Base-by-base conservation (phyloP, 2,329 filamentous ascomycete genomes). In the Colletotrichum tabaci region DNA sequence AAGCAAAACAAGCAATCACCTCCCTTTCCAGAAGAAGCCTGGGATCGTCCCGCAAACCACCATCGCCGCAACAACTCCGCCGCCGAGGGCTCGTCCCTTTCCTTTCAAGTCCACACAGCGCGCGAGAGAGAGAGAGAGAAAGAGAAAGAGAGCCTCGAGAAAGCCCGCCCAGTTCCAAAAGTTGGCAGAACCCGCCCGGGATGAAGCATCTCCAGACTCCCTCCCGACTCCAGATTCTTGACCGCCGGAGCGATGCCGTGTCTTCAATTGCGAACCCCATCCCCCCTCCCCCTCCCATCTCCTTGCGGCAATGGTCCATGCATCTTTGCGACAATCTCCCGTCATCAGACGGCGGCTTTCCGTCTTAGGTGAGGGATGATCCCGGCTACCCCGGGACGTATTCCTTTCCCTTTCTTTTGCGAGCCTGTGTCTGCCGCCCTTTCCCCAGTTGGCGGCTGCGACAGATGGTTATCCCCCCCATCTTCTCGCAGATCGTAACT, bases 311-410 rank as follows among this genome's bases (percentile, higher is more conserved):
- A 6, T 16, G 30, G 26, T 8, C 57, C 57, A 63, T 58, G 65
- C 68, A 55, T 53, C 57, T 52, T 52, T 63, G 58, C 68, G 65
- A 64, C 58, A 49, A 60, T 68, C 58, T 67, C 68, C 58, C 68
- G 68, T 68, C 68, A 71, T 71, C 68, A 60, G 67, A 67, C 67
- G 67, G 67, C 10, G 30, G 30, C 30, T 30, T 55, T 58, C 52
- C 49, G 53, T 53, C 65, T 63, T 68, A n/a, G 49, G 50, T 30
- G 56, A 23, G 44, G 30, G 46, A 40, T 47, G 23, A 35, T 30
- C 61, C 50, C 50, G 49, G 26, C 30, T 35, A 40, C 38, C 21
- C 61, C 50, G 30, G 61, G 26, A 46, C 49, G 52, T 65, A 50
- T 40, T 23, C 46, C 18, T 49, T 46, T 16, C 40, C 38, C 46